A percentile compares a stretch with the other conserved stretches of the same genome.
phyloP scores from a whole-genome alignment of 345 rosid genomes.

The Salix arbutifolia region DNA sequence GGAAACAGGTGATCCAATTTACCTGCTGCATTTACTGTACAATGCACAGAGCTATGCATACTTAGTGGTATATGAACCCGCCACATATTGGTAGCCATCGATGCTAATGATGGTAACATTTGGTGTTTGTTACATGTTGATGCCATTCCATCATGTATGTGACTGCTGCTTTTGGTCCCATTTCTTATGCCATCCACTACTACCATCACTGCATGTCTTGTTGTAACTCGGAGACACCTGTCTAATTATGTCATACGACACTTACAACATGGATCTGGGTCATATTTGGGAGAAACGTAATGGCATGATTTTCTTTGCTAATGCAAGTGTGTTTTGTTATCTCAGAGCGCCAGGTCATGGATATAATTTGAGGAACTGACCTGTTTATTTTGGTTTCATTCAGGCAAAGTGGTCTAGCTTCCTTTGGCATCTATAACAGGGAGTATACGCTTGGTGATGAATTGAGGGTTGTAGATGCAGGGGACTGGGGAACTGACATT shows the following conservation, averaged over 20 bases:
- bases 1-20: conserved; percentile 49
- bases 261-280: not conserved
- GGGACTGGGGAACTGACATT: conserved; percentile 39
- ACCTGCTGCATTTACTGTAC: not conserved
- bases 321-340: not conserved
- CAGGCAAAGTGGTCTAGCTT: conserved; percentile 41
- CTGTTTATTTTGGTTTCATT: conserved; percentile 11
- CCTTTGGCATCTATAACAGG: conserved; percentile 12
- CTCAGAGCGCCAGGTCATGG: not conserved
- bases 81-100: not conserved
- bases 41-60: not conserved
- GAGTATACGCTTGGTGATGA: conserved; percentile 32
- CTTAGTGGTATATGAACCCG: not conserved
- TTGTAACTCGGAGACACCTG: not conserved
- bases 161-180: not conserved
- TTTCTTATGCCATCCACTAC: not conserved
- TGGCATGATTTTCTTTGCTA: not conserved
- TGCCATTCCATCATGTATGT: not conserved
- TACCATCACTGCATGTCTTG: not conserved
- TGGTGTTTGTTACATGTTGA: not conserved
- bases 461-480: conserved; percentile 41
- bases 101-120: not conserved
- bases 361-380: conserved; percentile 8
- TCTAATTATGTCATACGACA: not conserved
- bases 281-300: not conserved